phyloP scores from a whole-genome alignment of 2,329 filamentous ascomycete species.

The Xylaria sp. region DNA sequence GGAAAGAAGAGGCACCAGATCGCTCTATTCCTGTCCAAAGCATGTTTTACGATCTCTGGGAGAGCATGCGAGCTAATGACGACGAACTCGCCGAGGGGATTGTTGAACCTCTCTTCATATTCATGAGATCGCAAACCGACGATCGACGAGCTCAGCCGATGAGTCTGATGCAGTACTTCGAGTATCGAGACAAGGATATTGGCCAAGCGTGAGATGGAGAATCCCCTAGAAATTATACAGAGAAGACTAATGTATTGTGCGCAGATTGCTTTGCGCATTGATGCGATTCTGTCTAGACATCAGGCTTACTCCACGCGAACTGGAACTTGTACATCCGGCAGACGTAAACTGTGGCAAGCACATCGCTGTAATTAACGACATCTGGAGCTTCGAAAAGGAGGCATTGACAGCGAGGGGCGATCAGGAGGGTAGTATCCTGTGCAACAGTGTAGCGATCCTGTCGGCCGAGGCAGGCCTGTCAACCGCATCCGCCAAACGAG shows the following conservation, averaged over 20 bases:
- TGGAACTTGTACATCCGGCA: neutral
- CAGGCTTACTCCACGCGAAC: neutral
- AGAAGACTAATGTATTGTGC: neutral
- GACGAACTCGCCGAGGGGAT: conserved; percentile 1
- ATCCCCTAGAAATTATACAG: neutral
- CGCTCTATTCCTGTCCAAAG: neutral
- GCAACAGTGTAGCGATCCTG: conserved; percentile 16
- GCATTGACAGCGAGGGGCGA: neutral
- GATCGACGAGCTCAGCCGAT: neutral
- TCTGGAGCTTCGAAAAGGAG: conserved; percentile 24
- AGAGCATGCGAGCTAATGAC: conserved; percentile 8
- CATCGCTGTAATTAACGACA: conserved; percentile 15
- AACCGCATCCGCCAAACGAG: conserved; percentile 1
- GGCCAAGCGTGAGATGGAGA: conserved; percentile 15
- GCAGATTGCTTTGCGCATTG: conserved; percentile 8
- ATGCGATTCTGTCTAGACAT: conserved; percentile 14
- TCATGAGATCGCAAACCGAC: conserved; percentile 22
- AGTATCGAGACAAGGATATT: conserved; percentile 19
- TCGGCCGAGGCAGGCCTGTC: conserved; percentile 11
- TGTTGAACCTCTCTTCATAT: conserved; percentile 12
- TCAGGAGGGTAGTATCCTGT: conserved; percentile 7
- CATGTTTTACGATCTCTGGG: conserved; percentile 15
- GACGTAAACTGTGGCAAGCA: conserved; percentile 5
- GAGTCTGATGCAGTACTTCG: conserved; percentile 14
- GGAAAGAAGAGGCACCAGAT: neutral